Conservation (phyloP, 257 asterid genomes). For the Salvia splendens region DNA sequence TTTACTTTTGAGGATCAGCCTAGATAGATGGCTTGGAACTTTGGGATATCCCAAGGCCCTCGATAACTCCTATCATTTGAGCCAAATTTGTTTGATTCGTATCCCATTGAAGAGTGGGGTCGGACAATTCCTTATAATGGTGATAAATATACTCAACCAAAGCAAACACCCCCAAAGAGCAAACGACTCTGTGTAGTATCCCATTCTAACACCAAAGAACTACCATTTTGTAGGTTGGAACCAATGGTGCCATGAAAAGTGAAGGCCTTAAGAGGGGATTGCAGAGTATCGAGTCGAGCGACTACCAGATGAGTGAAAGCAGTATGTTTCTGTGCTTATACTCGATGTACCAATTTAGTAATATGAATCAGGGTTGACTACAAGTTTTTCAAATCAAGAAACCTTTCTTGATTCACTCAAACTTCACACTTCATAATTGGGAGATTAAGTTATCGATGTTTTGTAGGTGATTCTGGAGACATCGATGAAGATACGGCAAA, state of each 20-base stretch:
- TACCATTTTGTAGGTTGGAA: slow-evolving; percentile 52
- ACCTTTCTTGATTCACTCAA: neutral
- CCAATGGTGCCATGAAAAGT: slow-evolving; percentile 54
- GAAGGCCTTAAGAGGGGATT: slow-evolving; percentile 90
- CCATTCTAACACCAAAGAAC: slow-evolving; percentile 1
- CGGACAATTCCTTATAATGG: too few relatives aligned
- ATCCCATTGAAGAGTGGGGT: too few relatives aligned
- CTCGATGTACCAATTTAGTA: too few relatives aligned
- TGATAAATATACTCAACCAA: too few relatives aligned
- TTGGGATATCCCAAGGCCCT: too few relatives aligned
- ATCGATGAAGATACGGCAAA: slow-evolving; percentile 86
- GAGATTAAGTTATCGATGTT: slow-evolving; percentile 20
- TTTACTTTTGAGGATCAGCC: too few relatives aligned
- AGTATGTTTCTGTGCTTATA: slow-evolving; percentile 48
- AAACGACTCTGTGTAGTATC: neutral
- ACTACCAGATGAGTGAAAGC: slow-evolving; percentile 89
- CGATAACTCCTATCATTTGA: too few relatives aligned
- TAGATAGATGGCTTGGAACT: too few relatives aligned
- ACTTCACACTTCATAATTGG: neutral
- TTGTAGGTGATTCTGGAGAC: slow-evolving; percentile 80
- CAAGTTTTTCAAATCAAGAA: neutral
- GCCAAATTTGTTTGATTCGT: too few relatives aligned
- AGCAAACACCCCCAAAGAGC: too few relatives aligned
- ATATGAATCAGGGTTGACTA: too few relatives aligned
- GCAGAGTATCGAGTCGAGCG: slow-evolving; percentile 90